These are phyloP conservation scores for Naganishia albida DNA, from an alignment of 1,284 basidiomycete genomes.

Conservation along the genomic window DNA sequence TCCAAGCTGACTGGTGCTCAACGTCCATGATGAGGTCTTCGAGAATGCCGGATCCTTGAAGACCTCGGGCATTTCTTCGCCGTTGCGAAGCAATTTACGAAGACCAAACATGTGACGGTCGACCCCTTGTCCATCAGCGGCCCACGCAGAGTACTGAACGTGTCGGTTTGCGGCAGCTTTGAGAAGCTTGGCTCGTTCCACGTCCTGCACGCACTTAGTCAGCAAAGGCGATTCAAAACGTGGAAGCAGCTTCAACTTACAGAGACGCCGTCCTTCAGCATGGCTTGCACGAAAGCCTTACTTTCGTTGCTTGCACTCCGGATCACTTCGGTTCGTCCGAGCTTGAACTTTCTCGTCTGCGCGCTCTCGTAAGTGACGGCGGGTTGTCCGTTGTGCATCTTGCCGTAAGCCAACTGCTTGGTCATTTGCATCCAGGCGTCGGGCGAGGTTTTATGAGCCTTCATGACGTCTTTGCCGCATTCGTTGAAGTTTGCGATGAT, in stretches of 20 bases:
- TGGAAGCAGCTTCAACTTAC: conserved; percentile 52
- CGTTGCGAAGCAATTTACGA: conserved; percentile 70
- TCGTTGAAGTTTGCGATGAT: conserved; percentile 83
- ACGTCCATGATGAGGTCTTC: conserved; percentile 81
- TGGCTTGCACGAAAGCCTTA: conserved; percentile 82
- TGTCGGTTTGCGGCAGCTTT: conserved; percentile 77
- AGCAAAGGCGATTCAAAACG: not conserved
- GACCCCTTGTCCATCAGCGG: conserved; percentile 90
- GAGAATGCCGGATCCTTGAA: conserved; percentile 76
- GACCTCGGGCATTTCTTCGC: conserved; percentile 73
- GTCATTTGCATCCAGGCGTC: conserved; percentile 94
- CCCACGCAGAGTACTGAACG: conserved; percentile 83
- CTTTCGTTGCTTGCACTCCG: conserved; percentile 79
- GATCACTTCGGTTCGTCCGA: conserved; percentile 93
- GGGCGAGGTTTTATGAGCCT: conserved; percentile 83
- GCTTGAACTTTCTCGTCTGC: conserved; percentile 90
- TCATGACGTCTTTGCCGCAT: conserved; percentile 88
- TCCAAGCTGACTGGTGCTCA: conserved; percentile 86
- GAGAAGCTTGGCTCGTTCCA: conserved; percentile 69
- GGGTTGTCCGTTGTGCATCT: conserved; percentile 70
- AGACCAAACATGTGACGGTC: conserved; percentile 94
- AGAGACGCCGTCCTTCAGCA: conserved; percentile 65
- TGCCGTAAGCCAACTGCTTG: conserved; percentile 93
- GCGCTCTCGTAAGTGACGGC: conserved; percentile 90
- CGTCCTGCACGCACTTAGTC: conserved; percentile 56